Conservation (phyloP, 2,329 filamentous ascomycete genomes). For the Colletotrichum eleusines region DNA sequence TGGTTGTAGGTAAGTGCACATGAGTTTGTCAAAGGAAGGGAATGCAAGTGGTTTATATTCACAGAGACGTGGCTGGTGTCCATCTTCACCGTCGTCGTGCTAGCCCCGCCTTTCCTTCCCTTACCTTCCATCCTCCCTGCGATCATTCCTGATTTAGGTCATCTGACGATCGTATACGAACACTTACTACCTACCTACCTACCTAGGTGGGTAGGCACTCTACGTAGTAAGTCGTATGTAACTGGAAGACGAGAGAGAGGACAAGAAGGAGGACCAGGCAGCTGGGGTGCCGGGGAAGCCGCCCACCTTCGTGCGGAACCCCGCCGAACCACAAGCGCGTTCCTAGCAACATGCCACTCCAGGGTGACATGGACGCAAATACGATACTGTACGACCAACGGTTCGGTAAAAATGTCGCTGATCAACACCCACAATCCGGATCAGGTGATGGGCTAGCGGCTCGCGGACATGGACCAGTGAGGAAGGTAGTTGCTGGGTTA, state of each 20-base stretch:
- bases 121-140: background rate
- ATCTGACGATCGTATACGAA: background rate
- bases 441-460: slow-evolving; percentile 13
- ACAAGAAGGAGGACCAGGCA: background rate
- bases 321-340: slow-evolving; percentile 21
- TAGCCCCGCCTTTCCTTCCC: background rate
- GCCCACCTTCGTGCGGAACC: slow-evolving; percentile 19
- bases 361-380: slow-evolving; percentile 10
- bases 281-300: background rate
- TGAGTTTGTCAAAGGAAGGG: background rate
- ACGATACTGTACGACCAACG: background rate
- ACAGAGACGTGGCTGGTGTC: background rate
- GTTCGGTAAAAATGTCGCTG: slow-evolving; percentile 6
- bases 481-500: background rate
- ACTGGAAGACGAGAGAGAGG: background rate
- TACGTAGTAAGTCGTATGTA: background rate
- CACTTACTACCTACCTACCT: background rate
- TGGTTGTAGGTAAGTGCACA: background rate
- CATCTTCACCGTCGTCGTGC: background rate
- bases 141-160: background rate
- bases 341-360: slow-evolving; percentile 9
- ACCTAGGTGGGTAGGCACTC: too few relatives aligned
- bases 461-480: slow-evolving; percentile 19
- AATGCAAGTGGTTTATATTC: background rate
- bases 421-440: slow-evolving; percentile 25